Base-by-base conservation (phyloP, 148 eudicot genomes). In the Cornus suecica region DNA sequence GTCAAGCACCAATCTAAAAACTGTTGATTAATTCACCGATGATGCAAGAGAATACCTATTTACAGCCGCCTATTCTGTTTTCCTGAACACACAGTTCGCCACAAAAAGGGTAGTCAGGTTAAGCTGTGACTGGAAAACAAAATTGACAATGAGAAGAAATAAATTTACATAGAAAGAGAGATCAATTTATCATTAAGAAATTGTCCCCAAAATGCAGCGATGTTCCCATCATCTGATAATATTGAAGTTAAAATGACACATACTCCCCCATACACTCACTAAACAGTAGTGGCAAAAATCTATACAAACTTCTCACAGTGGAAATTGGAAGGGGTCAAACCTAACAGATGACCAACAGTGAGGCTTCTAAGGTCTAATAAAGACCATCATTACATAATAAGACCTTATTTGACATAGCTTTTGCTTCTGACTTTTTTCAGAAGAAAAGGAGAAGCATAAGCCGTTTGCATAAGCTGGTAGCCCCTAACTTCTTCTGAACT, bases 1-100 rank as follows among this genome's bases (percentile, higher is more conserved):
- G 66, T 75, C 22, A 78, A 62, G 64, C 71, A 76, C 77, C 29
- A 65, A 78, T 65, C 24, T 73, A 37, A 34, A 68, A 58, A 58
- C 25, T 20, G 42, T 52, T 22, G 1, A 52, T 11, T 52, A 23
- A 67, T 42, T 32, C 23, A 42, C n/a, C 45, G 62, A 64, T 22
- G 77, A 23, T 13, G n/a, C 30, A 42, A 8, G 4, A 48, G 65
- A 64, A 74, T 28, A 5, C 16, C 25, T 26, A 25, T 64, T 3
- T 9, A 64, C 62, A 42, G 41, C 70, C 41, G 13, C 61, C 28
- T 74, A 32, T 41, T 65, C 37, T 64, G 15, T 15, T 62, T 63
- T 67, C 63, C 76, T 10, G 68, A 10, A 27, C 37, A 74, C 1
- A 65, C 70, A 28, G 62, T 29, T 26, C 24, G 27, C 42, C 25